These are phyloP conservation scores for Gamarada debralockiae DNA, from an alignment of 495 filamentous ascomycete species.

Conservation along the genomic window DNA sequence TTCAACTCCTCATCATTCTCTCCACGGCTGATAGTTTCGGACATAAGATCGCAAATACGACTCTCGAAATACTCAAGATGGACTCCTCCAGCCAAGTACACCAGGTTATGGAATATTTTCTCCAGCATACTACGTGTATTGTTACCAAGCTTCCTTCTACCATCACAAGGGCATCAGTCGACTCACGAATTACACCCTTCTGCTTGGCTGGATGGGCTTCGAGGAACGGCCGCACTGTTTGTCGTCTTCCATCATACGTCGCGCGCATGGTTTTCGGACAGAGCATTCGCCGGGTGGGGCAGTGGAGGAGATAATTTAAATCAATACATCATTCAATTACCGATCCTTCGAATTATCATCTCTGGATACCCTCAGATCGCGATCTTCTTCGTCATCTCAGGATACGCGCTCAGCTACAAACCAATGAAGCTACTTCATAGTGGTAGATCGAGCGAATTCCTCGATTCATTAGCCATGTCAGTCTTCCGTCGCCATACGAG, in stretches of 20 bases:
- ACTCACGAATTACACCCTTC: too few relatives aligned
- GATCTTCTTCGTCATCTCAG: slow-evolving; percentile 70
- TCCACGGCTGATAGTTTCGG: too few relatives aligned
- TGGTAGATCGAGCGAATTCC: slow-evolving; percentile 31
- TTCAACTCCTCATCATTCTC: too few relatives aligned
- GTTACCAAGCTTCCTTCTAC: too few relatives aligned
- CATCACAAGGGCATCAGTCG: too few relatives aligned
- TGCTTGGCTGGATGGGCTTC: slow-evolving; percentile 45
- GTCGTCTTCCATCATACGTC: slow-evolving; percentile 28
- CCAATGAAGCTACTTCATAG: slow-evolving; percentile 51
- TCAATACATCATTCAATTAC: slow-evolving; percentile 28
- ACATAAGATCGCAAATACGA: too few relatives aligned
- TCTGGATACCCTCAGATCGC: slow-evolving; percentile 65
- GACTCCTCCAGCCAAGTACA: too few relatives aligned
- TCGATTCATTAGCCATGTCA: slow-evolving; percentile 43
- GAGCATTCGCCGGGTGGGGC: neutral
- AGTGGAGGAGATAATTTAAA: too few relatives aligned
- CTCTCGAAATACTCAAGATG: too few relatives aligned
- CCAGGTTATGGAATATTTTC: too few relatives aligned
- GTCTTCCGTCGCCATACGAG: slow-evolving; percentile 61
- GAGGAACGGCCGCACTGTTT: slow-evolving; percentile 44
- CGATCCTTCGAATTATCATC: slow-evolving; percentile 55
- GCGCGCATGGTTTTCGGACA: neutral
- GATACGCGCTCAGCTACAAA: slow-evolving; percentile 62
- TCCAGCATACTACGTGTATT: too few relatives aligned